Percentiles rank a stretch among this genome's conserved stretches.
Evolutionary conservation across 495 filamentous ascomycete species (phyloP).

Genomic region (Pseudevernia furfuracea): DNA sequence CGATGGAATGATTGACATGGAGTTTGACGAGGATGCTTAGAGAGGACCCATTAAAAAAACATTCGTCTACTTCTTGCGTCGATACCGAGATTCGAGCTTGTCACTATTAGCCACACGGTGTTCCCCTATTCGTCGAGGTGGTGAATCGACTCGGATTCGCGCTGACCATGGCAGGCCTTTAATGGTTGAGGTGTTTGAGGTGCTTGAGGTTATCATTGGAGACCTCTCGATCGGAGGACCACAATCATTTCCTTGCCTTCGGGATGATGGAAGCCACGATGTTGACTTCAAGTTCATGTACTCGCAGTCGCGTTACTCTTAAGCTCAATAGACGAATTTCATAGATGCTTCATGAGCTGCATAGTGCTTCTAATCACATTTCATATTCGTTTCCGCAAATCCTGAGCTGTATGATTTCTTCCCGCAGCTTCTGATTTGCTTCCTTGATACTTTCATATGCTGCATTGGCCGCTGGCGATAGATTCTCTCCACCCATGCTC

Average conservation of each 20-base stretch:
- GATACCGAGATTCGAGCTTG: background rate
- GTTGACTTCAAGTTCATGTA: background rate
- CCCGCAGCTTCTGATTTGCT: background rate
- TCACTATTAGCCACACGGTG: background rate
- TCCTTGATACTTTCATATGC: background rate
- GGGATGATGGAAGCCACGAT: background rate
- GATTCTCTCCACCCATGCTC: background rate
- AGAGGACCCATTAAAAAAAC: background rate
- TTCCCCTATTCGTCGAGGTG: background rate
- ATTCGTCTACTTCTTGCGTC: background rate
- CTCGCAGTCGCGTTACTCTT: background rate
- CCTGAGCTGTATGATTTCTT: background rate
- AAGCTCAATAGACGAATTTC: background rate
- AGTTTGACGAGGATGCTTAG: background rate
- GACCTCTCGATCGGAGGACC: background rate
- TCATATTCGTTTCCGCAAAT: background rate
- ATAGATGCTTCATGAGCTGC: background rate
- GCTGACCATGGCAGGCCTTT: background rate
- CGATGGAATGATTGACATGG: background rate
- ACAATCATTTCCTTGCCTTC: background rate
- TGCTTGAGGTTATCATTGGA: background rate
- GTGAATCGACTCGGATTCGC: background rate
- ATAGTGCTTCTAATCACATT: background rate
- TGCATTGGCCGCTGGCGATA: slow-evolving; percentile 1
- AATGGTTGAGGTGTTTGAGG: background rate